phyloP scores from a whole-genome alignment of 495 filamentous ascomycete species.

The Penicillium roqueforti region DNA sequence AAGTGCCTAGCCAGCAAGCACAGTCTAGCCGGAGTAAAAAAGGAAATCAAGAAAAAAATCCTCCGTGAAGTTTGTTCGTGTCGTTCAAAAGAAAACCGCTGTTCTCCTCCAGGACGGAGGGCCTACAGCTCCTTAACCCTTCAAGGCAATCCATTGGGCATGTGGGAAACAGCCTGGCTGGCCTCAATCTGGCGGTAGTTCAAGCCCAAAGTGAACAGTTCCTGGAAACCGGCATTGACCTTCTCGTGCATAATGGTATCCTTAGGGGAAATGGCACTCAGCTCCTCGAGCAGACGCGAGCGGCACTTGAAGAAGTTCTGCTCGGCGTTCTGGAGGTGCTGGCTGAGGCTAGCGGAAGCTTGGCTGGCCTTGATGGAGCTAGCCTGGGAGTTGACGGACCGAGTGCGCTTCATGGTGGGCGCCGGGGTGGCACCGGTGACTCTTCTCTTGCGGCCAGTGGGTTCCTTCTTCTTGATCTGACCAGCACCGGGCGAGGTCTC shows the following conservation, averaged over 20 bases:
- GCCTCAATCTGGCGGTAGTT: slow-evolving; percentile 46
- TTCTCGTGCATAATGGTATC: slow-evolving; percentile 45
- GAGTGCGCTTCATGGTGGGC: slow-evolving; percentile 45
- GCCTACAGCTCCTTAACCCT: slow-evolving; percentile 8
- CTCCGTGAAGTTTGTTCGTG: slow-evolving; percentile 1
- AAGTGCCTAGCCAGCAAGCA: slow-evolving; percentile 4
- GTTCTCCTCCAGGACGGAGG: not conserved
- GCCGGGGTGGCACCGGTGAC: slow-evolving; percentile 38
- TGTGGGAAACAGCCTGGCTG: slow-evolving; percentile 39
- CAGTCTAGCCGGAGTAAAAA: not conserved
- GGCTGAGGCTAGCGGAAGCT: slow-evolving; percentile 35
- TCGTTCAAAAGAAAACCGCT: not conserved
- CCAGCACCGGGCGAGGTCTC: slow-evolving; percentile 35
- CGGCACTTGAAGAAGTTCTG: slow-evolving; percentile 44
- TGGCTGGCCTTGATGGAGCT: slow-evolving; percentile 35
- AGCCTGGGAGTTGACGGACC: slow-evolving; percentile 41
- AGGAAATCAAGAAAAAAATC: slow-evolving; percentile 1
- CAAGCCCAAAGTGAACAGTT: slow-evolving; percentile 43
- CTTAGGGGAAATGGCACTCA: slow-evolving; percentile 40
- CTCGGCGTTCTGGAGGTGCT: slow-evolving; percentile 44
- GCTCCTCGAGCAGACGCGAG: slow-evolving; percentile 39
- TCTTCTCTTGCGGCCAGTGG: slow-evolving; percentile 37
- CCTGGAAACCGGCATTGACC: slow-evolving; percentile 48
- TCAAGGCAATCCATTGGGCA: slow-evolving; percentile 37
- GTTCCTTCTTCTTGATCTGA: slow-evolving; percentile 41